These are phyloP conservation scores for Candida berthetii DNA, from an alignment of 805 yeast genomes.

Conservation along the genomic window DNA sequence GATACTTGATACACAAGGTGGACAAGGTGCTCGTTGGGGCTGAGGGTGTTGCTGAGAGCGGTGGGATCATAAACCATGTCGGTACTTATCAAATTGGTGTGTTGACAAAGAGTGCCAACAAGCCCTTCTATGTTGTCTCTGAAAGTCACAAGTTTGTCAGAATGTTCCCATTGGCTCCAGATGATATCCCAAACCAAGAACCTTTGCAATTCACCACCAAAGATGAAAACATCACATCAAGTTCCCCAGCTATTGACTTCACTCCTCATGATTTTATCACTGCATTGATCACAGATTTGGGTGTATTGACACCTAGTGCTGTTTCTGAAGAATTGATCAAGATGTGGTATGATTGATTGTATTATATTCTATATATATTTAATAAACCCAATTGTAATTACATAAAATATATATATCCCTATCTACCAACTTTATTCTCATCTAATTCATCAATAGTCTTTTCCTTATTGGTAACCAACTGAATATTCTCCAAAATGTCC, in stretches of 20 bases:
- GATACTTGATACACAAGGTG: conserved; percentile 83
- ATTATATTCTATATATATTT: neutral
- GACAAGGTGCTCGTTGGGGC: conserved; percentile 97
- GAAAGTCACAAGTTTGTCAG: conserved; percentile 96
- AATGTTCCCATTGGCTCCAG: conserved; percentile 89
- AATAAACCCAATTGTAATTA: no score
- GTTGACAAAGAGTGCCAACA: conserved; percentile 81
- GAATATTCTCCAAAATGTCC: conserved; percentile 64
- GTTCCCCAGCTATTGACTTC: conserved; percentile 70
- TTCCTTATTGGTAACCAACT: conserved; percentile 42
- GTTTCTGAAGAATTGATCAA: conserved; percentile 98
- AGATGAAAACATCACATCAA: conserved; percentile 28
- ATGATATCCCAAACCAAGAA: conserved; percentile 67
- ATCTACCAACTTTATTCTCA: conserved; percentile 23
- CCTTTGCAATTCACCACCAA: conserved; percentile 38
- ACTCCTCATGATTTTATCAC: conserved; percentile 95
- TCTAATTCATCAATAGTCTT: conserved; percentile 27
- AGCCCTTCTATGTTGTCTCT: conserved; percentile 90
- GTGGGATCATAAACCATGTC: conserved; percentile 93
- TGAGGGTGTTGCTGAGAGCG: conserved; percentile 98
- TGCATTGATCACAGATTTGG: conserved; percentile 92
- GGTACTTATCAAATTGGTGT: conserved; percentile 96
- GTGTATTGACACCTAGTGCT: conserved; percentile 95
- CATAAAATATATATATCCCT: no score
- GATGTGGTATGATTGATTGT: conserved; percentile 84